Evolutionary conservation across 2,329 filamentous ascomycete species (phyloP).

Genomic region (Bipolaris oryzae): DNA sequence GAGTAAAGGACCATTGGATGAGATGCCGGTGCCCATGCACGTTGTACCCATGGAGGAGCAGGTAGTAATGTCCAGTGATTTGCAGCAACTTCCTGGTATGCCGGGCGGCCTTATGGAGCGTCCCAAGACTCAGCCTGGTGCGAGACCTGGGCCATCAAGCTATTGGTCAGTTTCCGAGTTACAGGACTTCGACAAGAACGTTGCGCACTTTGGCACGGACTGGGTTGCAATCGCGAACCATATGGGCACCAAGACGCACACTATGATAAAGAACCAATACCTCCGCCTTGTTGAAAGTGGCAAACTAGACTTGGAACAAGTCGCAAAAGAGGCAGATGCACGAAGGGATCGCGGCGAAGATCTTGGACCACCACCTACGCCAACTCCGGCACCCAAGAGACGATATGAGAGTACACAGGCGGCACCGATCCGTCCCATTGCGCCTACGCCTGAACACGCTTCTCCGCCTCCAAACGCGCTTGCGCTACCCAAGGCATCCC

Average conservation of each 20-base stretch:
- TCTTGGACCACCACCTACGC: conserved; percentile 56
- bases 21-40: conserved; percentile 38
- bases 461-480: conserved; percentile 34
- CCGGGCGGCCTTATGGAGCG: conserved; percentile 44
- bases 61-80: conserved; percentile 31
- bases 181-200: conserved; percentile 74
- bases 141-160: conserved; percentile 71
- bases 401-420: conserved; percentile 53
- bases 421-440: conserved; percentile 50
- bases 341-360: conserved; percentile 53
- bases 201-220: conserved; percentile 78
- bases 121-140: conserved; percentile 38
- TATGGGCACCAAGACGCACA: conserved; percentile 83
- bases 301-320: conserved; percentile 50
- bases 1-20: conserved; percentile 34
- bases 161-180: conserved; percentile 88
- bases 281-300: conserved; percentile 54
- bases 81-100: conserved; percentile 24
- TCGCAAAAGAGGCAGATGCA: conserved; percentile 51
- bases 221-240: conserved; percentile 76
- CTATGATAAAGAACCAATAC: conserved; percentile 71
- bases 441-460: conserved; percentile 55
- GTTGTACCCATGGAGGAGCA: conserved; percentile 34
- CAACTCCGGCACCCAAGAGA: conserved; percentile 55
- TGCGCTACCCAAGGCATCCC: conserved; percentile 47